Conservation (phyloP, 768 basidiomycete species). For the Lentinula lateritia region DNA sequence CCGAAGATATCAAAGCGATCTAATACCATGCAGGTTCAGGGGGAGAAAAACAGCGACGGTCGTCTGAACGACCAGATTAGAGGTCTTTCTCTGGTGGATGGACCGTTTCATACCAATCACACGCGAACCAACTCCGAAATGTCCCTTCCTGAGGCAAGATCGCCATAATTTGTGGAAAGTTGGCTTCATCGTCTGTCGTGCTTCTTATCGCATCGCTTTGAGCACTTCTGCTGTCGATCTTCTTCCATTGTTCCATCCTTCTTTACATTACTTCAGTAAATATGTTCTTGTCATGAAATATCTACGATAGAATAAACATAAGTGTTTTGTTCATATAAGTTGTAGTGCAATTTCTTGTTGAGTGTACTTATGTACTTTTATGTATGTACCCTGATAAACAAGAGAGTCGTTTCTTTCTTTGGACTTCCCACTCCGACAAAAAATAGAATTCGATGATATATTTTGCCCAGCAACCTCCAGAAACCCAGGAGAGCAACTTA, state of each 20-base stretch:
- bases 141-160: too few relatives aligned
- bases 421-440: too few relatives aligned
- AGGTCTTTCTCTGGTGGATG: background rate
- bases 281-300: background rate
- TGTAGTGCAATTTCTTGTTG: too few relatives aligned
- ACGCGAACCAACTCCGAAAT: background rate
- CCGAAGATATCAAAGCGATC: slow-evolving; percentile 21
- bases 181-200: background rate
- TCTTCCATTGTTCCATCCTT: background rate
- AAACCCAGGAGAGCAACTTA: too few relatives aligned
- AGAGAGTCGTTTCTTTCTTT: too few relatives aligned
- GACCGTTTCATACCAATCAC: background rate
- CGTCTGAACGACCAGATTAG: background rate
- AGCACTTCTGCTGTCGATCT: slow-evolving; percentile 1
- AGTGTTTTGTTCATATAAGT: background rate
- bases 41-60: background rate
- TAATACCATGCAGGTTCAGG: background rate
- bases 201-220: background rate
- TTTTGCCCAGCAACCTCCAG: too few relatives aligned
- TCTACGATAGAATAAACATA: background rate
- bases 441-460: too few relatives aligned
- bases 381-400: too few relatives aligned
- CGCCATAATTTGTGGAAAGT: too few relatives aligned
- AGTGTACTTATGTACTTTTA: too few relatives aligned
- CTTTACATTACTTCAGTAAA: background rate